Base-by-base conservation (phyloP, 805 yeast genomes). In the Jamesozyma piceae region DNA sequence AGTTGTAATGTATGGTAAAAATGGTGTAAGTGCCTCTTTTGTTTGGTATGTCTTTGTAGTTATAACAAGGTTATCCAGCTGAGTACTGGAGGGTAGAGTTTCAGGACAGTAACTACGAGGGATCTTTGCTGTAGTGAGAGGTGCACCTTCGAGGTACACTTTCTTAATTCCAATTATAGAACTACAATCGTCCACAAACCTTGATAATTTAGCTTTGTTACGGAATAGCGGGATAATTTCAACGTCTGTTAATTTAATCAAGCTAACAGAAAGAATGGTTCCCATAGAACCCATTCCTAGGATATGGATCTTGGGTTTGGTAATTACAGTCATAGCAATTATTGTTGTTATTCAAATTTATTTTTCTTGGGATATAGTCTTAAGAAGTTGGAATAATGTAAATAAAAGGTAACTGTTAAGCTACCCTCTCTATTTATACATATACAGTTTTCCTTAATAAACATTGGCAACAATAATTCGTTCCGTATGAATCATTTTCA, bases 1-100 rank as follows among this genome's bases (percentile, higher is more conserved):
- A 2, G 65, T 55, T 24, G 64, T 60, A 24, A 90, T 69, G 42
- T 64, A 64, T 1, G 72, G 68, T 18, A 76, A 47, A 41, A 78
- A 67, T 3, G 82, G 81, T 28, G 53, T 55, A 15, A 89, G 46
- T 0, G 97, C 94, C 3, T 61, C 58, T 19, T 69, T 63, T 0
- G 95, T 82, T 53, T 82, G 85, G 47, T 81, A 77, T 0, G 94
- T 78, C 61, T 90, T 90, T 4, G 95, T 87, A 9, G 94, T 68
- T 9, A 90, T 72, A 8, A 90, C 71, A 45, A 90, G 62, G 51
- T 80, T 74, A 19, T 43, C 67, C 36, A 83, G 77, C 1, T 55
- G 55, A 2, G 45, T 49, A 2, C 47, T 48, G 10, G 21, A 15
- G 10, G 38, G 53, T 43, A 42, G 53, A 18, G 45, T 51, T 29